Base-by-base conservation (phyloP, 2,329 filamentous ascomycete species). In the Fusarium sp. region DNA sequence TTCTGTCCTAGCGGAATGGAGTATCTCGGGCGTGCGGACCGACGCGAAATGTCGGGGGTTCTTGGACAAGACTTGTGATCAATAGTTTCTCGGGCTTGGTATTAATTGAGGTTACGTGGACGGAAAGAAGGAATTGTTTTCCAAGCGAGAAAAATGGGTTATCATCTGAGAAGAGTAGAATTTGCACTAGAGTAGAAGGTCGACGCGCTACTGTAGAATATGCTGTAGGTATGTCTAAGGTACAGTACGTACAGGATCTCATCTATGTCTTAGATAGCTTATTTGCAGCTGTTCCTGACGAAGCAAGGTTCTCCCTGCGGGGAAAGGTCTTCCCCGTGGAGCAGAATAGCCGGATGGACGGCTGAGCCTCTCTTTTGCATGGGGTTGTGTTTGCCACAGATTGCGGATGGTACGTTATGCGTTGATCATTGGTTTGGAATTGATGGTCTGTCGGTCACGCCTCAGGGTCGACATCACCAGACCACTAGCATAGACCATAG, bases 1-100 rank as follows among this genome's bases (percentile, higher is more conserved):
- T 34, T 52, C 49, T 52, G 49, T 52, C 49, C 49, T 52, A 52
- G 34, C 19, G 49, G 46, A 18, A 46, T 46, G 44, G 44, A n/a
- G 23, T 10, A 26, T 12, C 14, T n/a, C 34, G 39, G 37, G 25
- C 50, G 43, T 37, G 14, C 43, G 31, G 45, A 23, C 30, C 42
- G n/a, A 28, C 14, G 16, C 21, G 3, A 41, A 13, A n/a, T 21
- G 34, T 9, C 49, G 31, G 49, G 49, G 23, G 14, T 13, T 6
- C 19, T n/a, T 34, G 18, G 31, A 39, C 31, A 14, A 19, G 18
- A 19, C 12, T 14, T 26, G 23, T 18, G 49, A 42, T 52, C 21
- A 39, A 19, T 26, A 51, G 28, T 7, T 51, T 12, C 31, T 49
- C 46, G 16, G 46, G 7, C 46, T 37, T 28, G 49, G 23, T 52